Percentiles rank a stretch among this genome's conserved stretches.
Conservation (phyloP, 2,329 filamentous ascomycete genomes). For the Fusarium nisikadoi region DNA sequence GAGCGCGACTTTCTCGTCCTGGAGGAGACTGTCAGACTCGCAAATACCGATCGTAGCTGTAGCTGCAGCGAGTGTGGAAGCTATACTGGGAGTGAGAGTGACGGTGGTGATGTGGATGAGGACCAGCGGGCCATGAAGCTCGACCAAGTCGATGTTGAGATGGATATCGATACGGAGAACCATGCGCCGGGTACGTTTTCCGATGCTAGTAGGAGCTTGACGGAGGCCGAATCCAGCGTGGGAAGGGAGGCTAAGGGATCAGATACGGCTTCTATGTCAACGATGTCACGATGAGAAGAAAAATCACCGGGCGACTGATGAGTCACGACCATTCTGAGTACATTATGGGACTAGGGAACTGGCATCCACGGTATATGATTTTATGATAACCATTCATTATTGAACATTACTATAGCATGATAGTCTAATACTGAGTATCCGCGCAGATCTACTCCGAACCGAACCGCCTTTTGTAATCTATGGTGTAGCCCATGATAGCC, state of each 20-base stretch:
- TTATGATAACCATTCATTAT: constrained; percentile 1
- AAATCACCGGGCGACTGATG: not conserved
- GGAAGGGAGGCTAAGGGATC: constrained; percentile 50
- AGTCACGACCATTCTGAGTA: not conserved
- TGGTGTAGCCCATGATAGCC: not conserved
- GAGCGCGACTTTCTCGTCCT: constrained; percentile 73
- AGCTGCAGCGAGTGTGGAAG: constrained; percentile 55
- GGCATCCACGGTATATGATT: not conserved
- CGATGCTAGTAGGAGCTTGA: constrained; percentile 52
- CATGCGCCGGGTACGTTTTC: constrained; percentile 46
- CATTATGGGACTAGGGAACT: constrained; percentile 4
- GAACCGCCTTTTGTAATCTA: constrained; percentile 2
- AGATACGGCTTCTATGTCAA: constrained; percentile 53
- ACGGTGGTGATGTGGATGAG: constrained; percentile 29
- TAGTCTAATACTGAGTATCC: constrained; percentile 9
- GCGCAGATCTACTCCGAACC: not conserved
- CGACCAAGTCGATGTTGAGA: constrained; percentile 31
- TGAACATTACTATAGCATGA: not conserved
- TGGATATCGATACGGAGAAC: constrained; percentile 39
- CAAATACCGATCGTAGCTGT: constrained; percentile 52
- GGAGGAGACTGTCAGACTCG: constrained; percentile 71
- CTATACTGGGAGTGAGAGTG: constrained; percentile 45
- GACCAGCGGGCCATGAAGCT: constrained; percentile 37
- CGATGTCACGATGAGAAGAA: constrained; percentile 39
- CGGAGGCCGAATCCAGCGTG: constrained; percentile 51